Conservation (phyloP, 176 grass and related monocot genomes). For the Zea luxurians region DNA sequence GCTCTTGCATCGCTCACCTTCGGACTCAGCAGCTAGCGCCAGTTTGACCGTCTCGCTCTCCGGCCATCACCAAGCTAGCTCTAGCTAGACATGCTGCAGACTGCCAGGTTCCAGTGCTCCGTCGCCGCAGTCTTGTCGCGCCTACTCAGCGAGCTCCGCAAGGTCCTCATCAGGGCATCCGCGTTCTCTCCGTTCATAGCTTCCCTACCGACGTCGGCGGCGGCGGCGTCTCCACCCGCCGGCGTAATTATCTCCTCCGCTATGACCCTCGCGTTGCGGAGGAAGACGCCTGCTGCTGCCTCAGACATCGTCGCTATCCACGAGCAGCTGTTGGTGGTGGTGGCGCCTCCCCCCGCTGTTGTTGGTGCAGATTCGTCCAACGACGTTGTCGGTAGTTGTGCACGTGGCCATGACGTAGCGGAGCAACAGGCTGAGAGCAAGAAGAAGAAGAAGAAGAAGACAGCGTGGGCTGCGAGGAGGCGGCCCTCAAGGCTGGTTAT, state of each 20-base stretch:
- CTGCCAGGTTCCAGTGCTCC: constrained; percentile 34
- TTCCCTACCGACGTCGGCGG: too few relatives aligned
- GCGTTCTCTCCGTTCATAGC: background rate
- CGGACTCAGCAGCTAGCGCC: too few relatives aligned
- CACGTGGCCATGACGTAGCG: background rate
- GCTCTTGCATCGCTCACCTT: too few relatives aligned
- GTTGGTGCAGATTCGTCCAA: too few relatives aligned
- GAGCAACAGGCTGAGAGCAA: background rate
- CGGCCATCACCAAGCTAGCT: too few relatives aligned
- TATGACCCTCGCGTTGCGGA: background rate
- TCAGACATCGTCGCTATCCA: too few relatives aligned
- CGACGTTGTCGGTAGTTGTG: background rate
- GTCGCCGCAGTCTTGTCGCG: constrained; percentile 23
- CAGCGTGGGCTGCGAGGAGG: background rate
- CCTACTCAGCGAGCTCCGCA: constrained; percentile 16
- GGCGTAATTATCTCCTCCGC: background rate
- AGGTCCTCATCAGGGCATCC: background rate
- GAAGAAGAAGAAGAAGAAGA: background rate
- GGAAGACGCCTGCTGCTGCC: background rate
- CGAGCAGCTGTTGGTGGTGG: too few relatives aligned
- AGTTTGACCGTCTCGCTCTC: too few relatives aligned
- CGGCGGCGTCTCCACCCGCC: too few relatives aligned
- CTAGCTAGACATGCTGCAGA: background rate
- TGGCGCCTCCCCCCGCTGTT: too few relatives aligned
- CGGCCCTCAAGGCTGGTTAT: background rate